Evolutionary conservation across 805 yeast genomes (phyloP), one percentile per base, ranked within the genome.

Genomic region (Ogataea neopini): DNA sequence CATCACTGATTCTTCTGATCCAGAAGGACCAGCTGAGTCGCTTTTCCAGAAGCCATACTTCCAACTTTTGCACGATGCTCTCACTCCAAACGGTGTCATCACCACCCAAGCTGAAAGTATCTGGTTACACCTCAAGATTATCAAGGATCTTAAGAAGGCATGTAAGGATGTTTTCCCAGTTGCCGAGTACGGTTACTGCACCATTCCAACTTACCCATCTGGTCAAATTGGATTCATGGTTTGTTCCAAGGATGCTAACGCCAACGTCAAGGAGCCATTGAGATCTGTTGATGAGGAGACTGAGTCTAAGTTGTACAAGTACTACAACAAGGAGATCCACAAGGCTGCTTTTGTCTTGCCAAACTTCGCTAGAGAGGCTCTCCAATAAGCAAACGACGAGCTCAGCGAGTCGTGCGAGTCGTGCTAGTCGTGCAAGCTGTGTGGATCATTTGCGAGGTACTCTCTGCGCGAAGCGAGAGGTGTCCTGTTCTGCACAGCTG

Each of bases 171-270:
- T 92, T 39, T 92, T 92, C 84, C 96, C 97, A 40, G 86, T 81
- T 45, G 97, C 86, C 35, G 94, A 86, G 65, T 91, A 90, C 67
- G 90, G 96, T 28, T 87, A 88, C 74, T 86, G 95, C 49, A 81
- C 94, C 64, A 89, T 91, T 58, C 99, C 99, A 64, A 91, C 98
- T 49, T 92, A 92, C 65, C 96, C 99, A 54, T 84, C 96, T 15
- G 99, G 99, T 55, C 95, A 90, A 68, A 86, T 92, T 63, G 99
- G 98, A n/a, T 88, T 94, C 73, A 88, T 92, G 96, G 91, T 92
- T 51, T 91, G 97, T 69, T 79, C 85, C 53, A 92, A 90, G 74
- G 86, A 87, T 63, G 65, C 79, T 13, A 58, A 68, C 20, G 82
- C 84, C 42, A 74, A 84, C 53, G 86, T 92, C 49, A 75, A 71